A percentile compares a stretch with the other conserved stretches of the same genome.
phyloP scores from a whole-genome alignment of 2,329 filamentous ascomycete genomes.

The Hypomyces rosellus region DNA sequence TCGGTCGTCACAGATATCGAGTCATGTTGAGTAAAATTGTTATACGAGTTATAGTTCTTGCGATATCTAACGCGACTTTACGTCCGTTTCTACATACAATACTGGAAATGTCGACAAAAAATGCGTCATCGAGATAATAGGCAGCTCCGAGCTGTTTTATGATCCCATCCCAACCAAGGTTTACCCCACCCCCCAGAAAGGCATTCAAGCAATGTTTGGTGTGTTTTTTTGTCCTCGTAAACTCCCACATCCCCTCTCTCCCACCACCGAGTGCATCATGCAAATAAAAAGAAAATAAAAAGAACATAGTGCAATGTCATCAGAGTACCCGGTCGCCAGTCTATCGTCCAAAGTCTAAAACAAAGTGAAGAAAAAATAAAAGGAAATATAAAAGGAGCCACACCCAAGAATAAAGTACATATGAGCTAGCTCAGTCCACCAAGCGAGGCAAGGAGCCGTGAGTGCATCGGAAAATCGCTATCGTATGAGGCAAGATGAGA shows the following conservation, averaged over 20 bases:
- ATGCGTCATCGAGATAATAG: constrained; percentile 6
- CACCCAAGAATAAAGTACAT: not conserved
- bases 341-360: constrained; percentile 11
- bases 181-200: constrained; percentile 2
- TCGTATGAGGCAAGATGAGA: no score
- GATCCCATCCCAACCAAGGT: constrained; percentile 3
- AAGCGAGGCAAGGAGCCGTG: not conserved
- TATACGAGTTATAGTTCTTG: not conserved
- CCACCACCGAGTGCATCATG: constrained; percentile 4
- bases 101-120: not conserved
- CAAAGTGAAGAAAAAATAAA: not conserved
- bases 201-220: constrained; percentile 6
- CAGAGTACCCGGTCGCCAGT: constrained; percentile 10
- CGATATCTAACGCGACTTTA: not conserved
- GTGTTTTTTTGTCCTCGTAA: constrained; percentile 1
- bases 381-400: not conserved
- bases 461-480: not conserved
- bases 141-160: constrained; percentile 8
- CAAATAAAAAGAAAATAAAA: constrained; percentile 5
- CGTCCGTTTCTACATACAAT: constrained; percentile 9
- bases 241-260: constrained; percentile 9
- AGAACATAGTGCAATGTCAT: constrained; percentile 4
- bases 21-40: not conserved
- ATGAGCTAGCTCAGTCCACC: not conserved
- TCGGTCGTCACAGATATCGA: not conserved